Base-by-base conservation (phyloP, 495 filamentous ascomycete species). In the Penicillium bialowiezense region DNA sequence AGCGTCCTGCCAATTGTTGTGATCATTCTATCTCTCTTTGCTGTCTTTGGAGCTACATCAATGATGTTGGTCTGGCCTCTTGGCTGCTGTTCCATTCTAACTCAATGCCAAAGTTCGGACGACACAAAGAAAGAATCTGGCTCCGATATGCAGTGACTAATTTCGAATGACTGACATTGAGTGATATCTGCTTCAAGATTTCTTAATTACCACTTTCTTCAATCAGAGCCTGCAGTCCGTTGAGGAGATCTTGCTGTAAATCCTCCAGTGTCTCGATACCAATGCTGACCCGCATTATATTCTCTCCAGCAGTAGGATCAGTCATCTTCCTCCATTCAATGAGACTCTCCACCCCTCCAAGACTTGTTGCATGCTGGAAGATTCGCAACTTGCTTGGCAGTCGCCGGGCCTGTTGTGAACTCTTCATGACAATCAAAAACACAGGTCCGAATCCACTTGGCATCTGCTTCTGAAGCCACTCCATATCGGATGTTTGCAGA, bases 341-440 rank as follows among this genome's bases (percentile, higher is more conserved):
- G 78, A 95, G 67, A 55, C 87, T 91, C 79, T 96, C 91, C 5
- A 96, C 89, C 2, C 89, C 88, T 2, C 91, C 91, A 12, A 97
- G 68, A 62, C 86, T 91, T 3, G 91, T 96, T 5, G 91, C 90
- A 74, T 96, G 91, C 53, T 92, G 87, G 73, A 96, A 97, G 38
- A 93, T 74, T 14, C 75, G 42, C 56, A 95, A 61, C 70, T 86
- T 82, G 54, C 84, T 85, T 17, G 91, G 89, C 34, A 96, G 62
- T 35, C 72, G 66, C 32, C 75, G 74, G 1, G 91, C 90, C 34
- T 77, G 62, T 9, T 70, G 67, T 50, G 75, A 72, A 5, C 68
- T 69, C 52, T 78, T 75, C 74, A 87, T 76, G 18, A 63, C 71
- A 18, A 95, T 72, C 3, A 83, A 70, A 58, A 96, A 97, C 5